Evolutionary conservation across 495 filamentous ascomycete genomes (phyloP), one percentile per base, ranked within the genome.

Genomic region (Copromyces sp.): DNA sequence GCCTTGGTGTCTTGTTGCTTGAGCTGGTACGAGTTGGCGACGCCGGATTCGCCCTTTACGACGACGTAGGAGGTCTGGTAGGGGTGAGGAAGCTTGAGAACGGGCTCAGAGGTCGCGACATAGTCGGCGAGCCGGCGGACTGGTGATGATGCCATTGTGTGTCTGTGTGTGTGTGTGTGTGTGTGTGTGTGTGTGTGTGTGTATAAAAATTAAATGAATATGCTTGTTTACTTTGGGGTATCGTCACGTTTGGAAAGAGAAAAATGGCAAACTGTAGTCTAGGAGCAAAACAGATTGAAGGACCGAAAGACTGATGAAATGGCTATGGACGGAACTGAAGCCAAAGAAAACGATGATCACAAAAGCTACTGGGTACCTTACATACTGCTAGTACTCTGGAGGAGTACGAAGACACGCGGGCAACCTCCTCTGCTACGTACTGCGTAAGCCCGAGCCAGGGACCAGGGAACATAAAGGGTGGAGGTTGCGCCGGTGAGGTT

Each of bases 21-120:
- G 73, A 80, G 72, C 73, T 75, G 76, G 74, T 72, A 81, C 24
- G 37, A 45, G 24, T 39, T 65, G 44, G 61, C 39, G 53, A 61
- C 53, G 53, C 53, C 53, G 24, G 70, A 68, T 32, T 12, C 29
- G 42, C 32, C 78, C 44, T 81, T 81, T 59, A 73, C 73, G 72
- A 85, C 73, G 59, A 74, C 20, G 70, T 85, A 86, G n/a, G 82
- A 73, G 9, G 83, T 84, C 42, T 79, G 80, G 72, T 84, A 85
- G 0, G 84, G 84, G 69, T 86, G 83, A 17, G 83, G 83, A 53
- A 86, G 83, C 77, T 81, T 83, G 69, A 85, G 76, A 16, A 84
- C 72, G 20, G 79, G 77, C 47, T 83, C 80, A n/a, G 79, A 80
- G 9, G 79, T 73, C 37, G 82, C 72, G 11, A 74, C 76, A 40